A percentile compares a stretch with the other conserved stretches of the same genome.
phyloP scores from a whole-genome alignment of 306 rosid genomes.

The Pterocarpus santalinus region DNA sequence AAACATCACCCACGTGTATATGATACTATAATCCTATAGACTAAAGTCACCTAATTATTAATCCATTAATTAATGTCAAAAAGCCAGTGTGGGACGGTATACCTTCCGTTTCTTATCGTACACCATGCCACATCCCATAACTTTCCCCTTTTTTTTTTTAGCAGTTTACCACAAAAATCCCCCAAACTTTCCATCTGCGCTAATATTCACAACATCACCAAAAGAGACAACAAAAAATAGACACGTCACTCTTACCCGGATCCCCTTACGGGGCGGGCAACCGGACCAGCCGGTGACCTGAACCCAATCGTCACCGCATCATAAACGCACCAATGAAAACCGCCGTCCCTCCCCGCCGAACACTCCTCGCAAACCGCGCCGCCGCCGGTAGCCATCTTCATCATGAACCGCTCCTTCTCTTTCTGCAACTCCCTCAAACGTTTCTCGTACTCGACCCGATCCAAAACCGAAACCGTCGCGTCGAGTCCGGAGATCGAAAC shows the following conservation, averaged over 20 bases:
- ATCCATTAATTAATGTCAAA: constrained; percentile 10
- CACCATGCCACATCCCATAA: constrained; percentile 11
- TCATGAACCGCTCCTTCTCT: constrained; percentile 53
- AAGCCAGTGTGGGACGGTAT: neutral
- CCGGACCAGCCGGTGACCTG: constrained; percentile 78
- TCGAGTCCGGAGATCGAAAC: neutral
- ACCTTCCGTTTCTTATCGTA: constrained; percentile 27
- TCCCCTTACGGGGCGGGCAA: constrained; percentile 66
- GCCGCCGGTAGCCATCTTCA: constrained; percentile 47
- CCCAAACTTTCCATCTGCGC: neutral
- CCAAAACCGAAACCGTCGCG: neutral
- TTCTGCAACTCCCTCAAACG: constrained; percentile 53
- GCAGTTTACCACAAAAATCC: neutral
- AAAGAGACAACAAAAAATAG: neutral
- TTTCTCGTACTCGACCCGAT: constrained; percentile 52
- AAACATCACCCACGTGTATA: neutral
- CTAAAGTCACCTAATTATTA: constrained; percentile 19
- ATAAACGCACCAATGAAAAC: constrained; percentile 72
- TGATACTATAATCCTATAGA: neutral
- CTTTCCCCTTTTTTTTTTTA: neutral
- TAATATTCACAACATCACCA: constrained; percentile 16
- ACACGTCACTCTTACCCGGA: constrained; percentile 44
- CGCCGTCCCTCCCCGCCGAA: constrained; percentile 50
- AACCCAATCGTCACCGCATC: constrained; percentile 67
- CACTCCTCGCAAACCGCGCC: constrained; percentile 60